Base-by-base conservation (phyloP, 257 asterid genomes). In the Solanum etuberosum region DNA sequence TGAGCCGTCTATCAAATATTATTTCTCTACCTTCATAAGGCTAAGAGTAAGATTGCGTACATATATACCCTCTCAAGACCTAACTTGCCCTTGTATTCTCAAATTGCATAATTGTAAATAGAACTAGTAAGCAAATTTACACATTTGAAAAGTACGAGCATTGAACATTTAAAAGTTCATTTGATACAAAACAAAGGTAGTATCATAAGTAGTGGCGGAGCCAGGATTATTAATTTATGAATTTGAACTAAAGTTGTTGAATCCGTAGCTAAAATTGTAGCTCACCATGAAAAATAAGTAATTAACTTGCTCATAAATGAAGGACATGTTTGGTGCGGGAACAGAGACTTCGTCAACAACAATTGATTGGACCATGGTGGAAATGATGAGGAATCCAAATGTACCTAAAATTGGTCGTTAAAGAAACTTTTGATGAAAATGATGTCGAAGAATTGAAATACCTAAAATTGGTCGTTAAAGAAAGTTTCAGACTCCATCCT, bases 311-410 rank as follows among this genome's bases (percentile, higher is more conserved):
- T 74, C 31, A 74, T 21, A 37, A 74, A 37, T 3, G 32, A 21
- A 74, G 54, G 83, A 23, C 18, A 74, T 74, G 12, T 74, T 74
- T 37, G 54, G 6, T 11, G 90, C 76, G 25, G 88, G 88, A 20
- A 73, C 88, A 21, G 88, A 88, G 43, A 76, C 90, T 16, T 61
- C 90, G 46, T 43, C 90, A 14, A 65, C 83, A 32, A 20, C 54
- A 6, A 4, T 43, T 16, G 63, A 42, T 15, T 88, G 88, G 87
- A 32, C 88, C 14, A 74, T 88, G 85, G 59, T 27, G 4, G 86
- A 88, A 77, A 15, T 88, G 83, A 72, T 85, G 21, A 85, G 21
- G 72, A 76, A 88, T 31, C 88, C 88, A 29, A 48, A 4, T 42
- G 11, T 18, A 3, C 35, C n/a, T n/a, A n/a, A n/a, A n/a, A n/a